These are phyloP conservation scores for Agrocybe praecox DNA, from an alignment of 768 basidiomycete genomes.

Conservation along the genomic window DNA sequence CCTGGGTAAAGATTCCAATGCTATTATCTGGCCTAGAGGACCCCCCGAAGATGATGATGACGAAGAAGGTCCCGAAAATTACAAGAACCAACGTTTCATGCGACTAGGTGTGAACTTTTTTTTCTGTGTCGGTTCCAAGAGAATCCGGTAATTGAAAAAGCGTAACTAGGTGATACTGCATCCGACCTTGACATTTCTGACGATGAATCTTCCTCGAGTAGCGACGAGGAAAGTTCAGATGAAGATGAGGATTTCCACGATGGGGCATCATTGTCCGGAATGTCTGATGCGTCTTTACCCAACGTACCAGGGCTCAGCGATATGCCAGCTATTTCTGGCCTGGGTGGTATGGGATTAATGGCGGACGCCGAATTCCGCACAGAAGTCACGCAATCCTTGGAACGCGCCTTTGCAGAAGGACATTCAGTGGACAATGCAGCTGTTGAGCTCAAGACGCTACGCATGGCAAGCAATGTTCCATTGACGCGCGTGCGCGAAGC, in stretches of 20 bases:
- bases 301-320: slow-evolving; percentile 32
- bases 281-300: slow-evolving; percentile 48
- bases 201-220: slow-evolving; percentile 58
- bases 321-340: slow-evolving; percentile 30
- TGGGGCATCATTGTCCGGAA: slow-evolving; percentile 39
- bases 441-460: slow-evolving; percentile 93
- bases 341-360: slow-evolving; percentile 24
- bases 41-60: slow-evolving; percentile 67
- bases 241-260: slow-evolving; percentile 42
- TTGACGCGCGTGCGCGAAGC: slow-evolving; percentile 84
- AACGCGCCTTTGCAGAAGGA: slow-evolving; percentile 89
- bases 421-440: slow-evolving; percentile 93
- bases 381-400: slow-evolving; percentile 84
- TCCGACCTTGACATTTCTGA: slow-evolving; percentile 68
- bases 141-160: neutral
- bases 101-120: slow-evolving; percentile 57
- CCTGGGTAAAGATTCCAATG: slow-evolving; percentile 75
- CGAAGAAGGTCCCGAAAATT: slow-evolving; percentile 60
- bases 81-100: slow-evolving; percentile 71
- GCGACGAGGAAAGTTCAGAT: slow-evolving; percentile 44
- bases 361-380: slow-evolving; percentile 70
- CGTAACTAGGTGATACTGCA: slow-evolving; percentile 54
- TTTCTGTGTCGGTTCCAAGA: neutral
- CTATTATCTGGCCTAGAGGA: slow-evolving; percentile 77
- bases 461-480: slow-evolving; percentile 95